phyloP scores from a whole-genome alignment of 192 early-diverging fungal genomes.

The Rhizophagus prolifer region DNA sequence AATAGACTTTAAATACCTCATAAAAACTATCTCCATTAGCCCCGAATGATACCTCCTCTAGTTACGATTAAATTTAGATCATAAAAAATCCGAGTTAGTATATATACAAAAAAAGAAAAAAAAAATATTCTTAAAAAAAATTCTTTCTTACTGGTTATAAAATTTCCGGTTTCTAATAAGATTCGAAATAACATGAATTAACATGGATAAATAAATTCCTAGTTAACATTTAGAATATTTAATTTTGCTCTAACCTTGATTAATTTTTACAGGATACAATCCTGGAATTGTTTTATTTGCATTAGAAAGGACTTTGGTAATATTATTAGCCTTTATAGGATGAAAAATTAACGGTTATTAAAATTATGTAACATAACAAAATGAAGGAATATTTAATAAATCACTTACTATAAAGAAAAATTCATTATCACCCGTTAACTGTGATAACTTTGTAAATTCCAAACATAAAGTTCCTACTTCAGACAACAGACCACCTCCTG shows the following conservation, averaged over 20 bases:
- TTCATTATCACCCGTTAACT: slow-evolving; percentile 68
- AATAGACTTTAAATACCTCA: slow-evolving; percentile 44
- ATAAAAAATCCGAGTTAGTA: too few relatives aligned
- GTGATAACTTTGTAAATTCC: slow-evolving; percentile 81
- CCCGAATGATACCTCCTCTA: slow-evolving; percentile 44
- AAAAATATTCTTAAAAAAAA: too few relatives aligned
- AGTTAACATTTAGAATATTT: too few relatives aligned
- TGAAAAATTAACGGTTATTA: neutral
- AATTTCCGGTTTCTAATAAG: too few relatives aligned
- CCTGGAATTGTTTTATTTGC: slow-evolving; percentile 46
- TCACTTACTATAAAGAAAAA: slow-evolving; percentile 61
- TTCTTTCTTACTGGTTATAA: neutral
- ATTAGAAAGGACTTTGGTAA: slow-evolving; percentile 51
- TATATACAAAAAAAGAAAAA: too few relatives aligned
- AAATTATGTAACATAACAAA: neutral
- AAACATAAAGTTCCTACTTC: slow-evolving; percentile 79
- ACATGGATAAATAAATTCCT: too few relatives aligned
- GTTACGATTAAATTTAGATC: too few relatives aligned
- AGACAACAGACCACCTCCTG: slow-evolving; percentile 43
- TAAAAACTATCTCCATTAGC: slow-evolving; percentile 60
- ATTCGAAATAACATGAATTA: too few relatives aligned
- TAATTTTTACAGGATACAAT: slow-evolving; percentile 59
- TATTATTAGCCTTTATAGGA: slow-evolving; percentile 46
- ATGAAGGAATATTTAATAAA: neutral
- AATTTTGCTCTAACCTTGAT: slow-evolving; percentile 25